Evolutionary conservation across 202 grass and related monocot species (phyloP).

Genomic region (Schoenoplectus triqueter): DNA sequence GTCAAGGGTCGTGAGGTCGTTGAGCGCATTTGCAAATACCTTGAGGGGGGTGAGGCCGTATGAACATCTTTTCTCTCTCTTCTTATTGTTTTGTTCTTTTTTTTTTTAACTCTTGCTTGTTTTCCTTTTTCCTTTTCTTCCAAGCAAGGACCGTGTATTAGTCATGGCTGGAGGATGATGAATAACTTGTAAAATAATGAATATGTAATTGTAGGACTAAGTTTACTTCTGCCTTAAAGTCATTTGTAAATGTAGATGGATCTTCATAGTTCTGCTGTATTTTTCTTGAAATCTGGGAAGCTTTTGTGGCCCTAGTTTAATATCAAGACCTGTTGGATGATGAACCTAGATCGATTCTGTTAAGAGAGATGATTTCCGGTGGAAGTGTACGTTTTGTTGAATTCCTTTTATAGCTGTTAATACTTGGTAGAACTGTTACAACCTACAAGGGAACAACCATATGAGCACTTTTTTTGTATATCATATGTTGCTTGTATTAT

Average conservation of each 20-base stretch:
- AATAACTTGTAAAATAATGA: conserved; percentile 40
- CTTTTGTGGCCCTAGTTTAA: background rate
- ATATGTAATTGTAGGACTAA: background rate
- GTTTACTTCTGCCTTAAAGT: background rate
- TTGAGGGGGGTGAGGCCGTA: conserved; percentile 63
- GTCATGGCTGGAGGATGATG: conserved; percentile 7
- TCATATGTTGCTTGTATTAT: background rate
- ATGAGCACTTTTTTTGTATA: background rate
- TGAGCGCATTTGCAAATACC: conserved; percentile 87
- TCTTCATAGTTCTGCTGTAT: background rate
- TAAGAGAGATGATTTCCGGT: background rate
- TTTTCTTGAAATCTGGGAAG: background rate
- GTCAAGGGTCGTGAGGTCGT: conserved; percentile 86
- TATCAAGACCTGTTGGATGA: background rate
- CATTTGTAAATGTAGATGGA: background rate
- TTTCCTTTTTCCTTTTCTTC: conserved; percentile 1
- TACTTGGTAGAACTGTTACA: no score
- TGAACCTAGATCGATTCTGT: background rate
- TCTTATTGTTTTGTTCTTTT: background rate
- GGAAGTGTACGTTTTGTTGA: background rate
- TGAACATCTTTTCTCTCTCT: background rate
- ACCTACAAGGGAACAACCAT: background rate
- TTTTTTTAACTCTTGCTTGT: background rate
- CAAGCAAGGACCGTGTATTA: background rate
- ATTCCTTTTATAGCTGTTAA: background rate